Evolutionary conservation across 257 asterid genomes (phyloP), one percentile per base, ranked within the genome.

Genomic region (Solanum chilense): DNA sequence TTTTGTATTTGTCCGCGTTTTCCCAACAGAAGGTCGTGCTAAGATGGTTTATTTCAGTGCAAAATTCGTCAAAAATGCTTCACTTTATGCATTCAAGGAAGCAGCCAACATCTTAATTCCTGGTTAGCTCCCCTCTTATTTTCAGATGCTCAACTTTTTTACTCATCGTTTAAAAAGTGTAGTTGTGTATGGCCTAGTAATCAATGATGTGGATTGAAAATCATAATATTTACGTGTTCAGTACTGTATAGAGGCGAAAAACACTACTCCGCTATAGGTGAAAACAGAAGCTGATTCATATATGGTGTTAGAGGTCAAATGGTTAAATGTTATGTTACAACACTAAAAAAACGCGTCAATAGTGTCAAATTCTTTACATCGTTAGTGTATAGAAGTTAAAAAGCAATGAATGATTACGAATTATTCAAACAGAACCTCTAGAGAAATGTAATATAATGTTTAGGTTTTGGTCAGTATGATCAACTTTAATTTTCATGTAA

Each of bases 91-190:
- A 12, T 42, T 89, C 64, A 42, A 83, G 13, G 93, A 91, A 45
- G 90, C 90, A 76, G n/a, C 83, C 73, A 90, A 85, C 89, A 89
- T 89, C 74, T 31, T 87, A 60, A 82, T 91, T 82, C 95, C 94
- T 74, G 95, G 95, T 89, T 23, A 86, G 90, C 42, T 81, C 21
- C 3, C 3, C 7, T 29, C 76, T 27, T 21, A 66, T 10, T 58
- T 58, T 58, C 2, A 0, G 25, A 58, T 18, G 64, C 64, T 8
- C 23, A 56, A 18, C 10, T 18, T 56, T 56, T 56, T 56, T 56
- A 56, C 10, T 56, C 3, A 0, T 12, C 12, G 11, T 56, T 56
- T 18, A 18, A 56, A 3, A 7, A 18, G 64, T 3, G 5, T 18
- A 56, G 0, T 3, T 56, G 64, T 3, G n/a, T 18, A 13, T 47